Base-by-base conservation (phyloP, 306 rosid species). In the Abrus pulchellus region DNA sequence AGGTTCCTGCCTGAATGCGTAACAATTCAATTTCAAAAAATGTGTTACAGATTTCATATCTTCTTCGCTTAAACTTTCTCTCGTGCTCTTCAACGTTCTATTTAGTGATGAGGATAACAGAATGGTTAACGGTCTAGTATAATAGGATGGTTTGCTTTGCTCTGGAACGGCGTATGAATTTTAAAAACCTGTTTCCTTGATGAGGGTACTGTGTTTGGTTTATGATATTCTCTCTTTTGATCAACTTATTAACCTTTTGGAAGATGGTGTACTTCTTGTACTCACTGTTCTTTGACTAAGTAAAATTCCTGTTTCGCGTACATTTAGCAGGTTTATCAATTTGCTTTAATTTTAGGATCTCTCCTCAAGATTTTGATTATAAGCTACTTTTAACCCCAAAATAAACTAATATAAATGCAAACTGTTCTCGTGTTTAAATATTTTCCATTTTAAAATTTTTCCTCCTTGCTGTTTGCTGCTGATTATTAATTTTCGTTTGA, bases 181-280 rank as follows among this genome's bases (percentile, higher is more conserved):
- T 20, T 7, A 28, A 28, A 57, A 57, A 12, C 28, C 9, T 9
- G 36, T 30, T 59, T 59, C 38, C 38, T 59, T 2, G 41, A 41
- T 43, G 53, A 41, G 53, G 33, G n/a, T 43, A 43, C 36, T 66
- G 6, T 41, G 72, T 13, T 41, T 43, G 34, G n/a, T 43, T 41
- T 66, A 29, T 55, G 30, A 34, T 36, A 36, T 36, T 36, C 40
- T 36, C 40, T 36, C 70, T 61, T 61, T 33, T 33, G 44, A 38
- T 38, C 6, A 14, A 2, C 11, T 1, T 40, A 7, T 52, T 71
- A 48, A n/a, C 62, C 14, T 38, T 52, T 56, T 56, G 54, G 43
- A 12, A 41, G 68, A 47, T 61, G 71, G 8, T 61, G 27, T 62
- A 4, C 34, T 32, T 75, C 57, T 59, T 75, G 70, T 60, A 45